Evolutionary conservation across 2,329 filamentous ascomycete genomes (phyloP), one percentile per base, ranked within the genome.

Genomic region (Bertia moriformis): DNA sequence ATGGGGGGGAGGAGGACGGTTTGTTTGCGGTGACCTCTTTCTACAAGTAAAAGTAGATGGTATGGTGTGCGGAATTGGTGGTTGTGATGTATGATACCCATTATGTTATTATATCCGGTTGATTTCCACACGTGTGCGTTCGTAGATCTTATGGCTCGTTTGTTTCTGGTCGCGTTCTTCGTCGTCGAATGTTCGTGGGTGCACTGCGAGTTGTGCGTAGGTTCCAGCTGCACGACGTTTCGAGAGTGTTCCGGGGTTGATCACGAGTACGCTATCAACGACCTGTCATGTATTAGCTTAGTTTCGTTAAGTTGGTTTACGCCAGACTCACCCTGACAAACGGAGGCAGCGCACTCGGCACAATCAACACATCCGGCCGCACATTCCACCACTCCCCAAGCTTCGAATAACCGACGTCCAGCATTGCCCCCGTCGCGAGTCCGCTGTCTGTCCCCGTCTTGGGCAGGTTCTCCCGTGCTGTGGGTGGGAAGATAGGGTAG

Each of bases 321-420:
- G 38, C 22, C 7, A 27, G 15, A 54, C 69, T 47, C 65, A 91
- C 88, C 73, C 84, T 93, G 29, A 85, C 83, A 65, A 93, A 94
- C 2, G 87, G 81, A 18, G 83, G 83, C 48, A 96, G 59, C 37
- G 81, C 71, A 51, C 86, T 93, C 1, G 91, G 89, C 37, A 83
- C 66, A 37, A 96, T 66, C 51, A 96, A 60, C 27, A 96, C 69
- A 58, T 98, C 91, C 0, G 88, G 91, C 39, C 78, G 67, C 2
- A 87, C 82, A 45, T 82, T 83, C 50, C 91, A 71, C 76, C 93
- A 93, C 59, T 96, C 91, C 14, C 85, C 87, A 14, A 96, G 62
- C 60, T 91, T 89, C 47, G 93, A 55, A 58, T 91, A 94, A 45
- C 79, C 79, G 15, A 84, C 62, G 57, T 98, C 91, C 39, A 96